Conservation (phyloP, 2,329 filamentous ascomycete genomes). For the Clonostachys sp. region DNA sequence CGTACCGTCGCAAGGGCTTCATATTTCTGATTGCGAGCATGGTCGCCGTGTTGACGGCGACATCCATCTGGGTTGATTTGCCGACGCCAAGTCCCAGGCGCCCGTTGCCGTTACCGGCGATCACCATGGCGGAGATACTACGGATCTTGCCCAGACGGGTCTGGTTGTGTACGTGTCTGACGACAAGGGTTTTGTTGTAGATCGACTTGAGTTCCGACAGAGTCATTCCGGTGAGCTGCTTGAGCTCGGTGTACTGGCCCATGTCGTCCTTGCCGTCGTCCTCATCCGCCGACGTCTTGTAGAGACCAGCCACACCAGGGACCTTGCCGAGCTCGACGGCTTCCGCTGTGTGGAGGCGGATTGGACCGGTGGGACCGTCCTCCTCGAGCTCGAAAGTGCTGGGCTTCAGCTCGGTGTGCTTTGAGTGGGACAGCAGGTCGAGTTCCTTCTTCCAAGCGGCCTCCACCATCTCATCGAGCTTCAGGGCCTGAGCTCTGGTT, state of each 20-base stretch:
- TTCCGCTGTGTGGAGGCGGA: slow-evolving; percentile 32
- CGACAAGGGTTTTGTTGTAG: slow-evolving; percentile 67
- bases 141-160: slow-evolving; percentile 92
- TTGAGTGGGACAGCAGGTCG: slow-evolving; percentile 20
- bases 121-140: slow-evolving; percentile 68
- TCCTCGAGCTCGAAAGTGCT: slow-evolving; percentile 27
- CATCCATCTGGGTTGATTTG: slow-evolving; percentile 71
- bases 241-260: slow-evolving; percentile 45
- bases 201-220: slow-evolving; percentile 49
- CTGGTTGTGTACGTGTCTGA: slow-evolving; percentile 79
- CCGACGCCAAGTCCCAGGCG: slow-evolving; percentile 85
- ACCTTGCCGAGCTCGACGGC: slow-evolving; percentile 47
- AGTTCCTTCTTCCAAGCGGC: slow-evolving; percentile 29
- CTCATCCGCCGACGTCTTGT: slow-evolving; percentile 43
- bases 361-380: slow-evolving; percentile 25
- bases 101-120: slow-evolving; percentile 85
- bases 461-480: slow-evolving; percentile 29
- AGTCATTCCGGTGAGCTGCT: slow-evolving; percentile 49
- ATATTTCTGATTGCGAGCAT: slow-evolving; percentile 86
- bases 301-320: slow-evolving; percentile 45
- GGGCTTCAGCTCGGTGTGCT: slow-evolving; percentile 23
- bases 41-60: slow-evolving; percentile 68
- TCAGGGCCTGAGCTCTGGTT: slow-evolving; percentile 19
- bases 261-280: slow-evolving; percentile 46
- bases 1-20: slow-evolving; percentile 86